These are phyloP conservation scores for Gossypium laxum DNA, from an alignment of 441 rosid genomes.

Conservation along the genomic window DNA sequence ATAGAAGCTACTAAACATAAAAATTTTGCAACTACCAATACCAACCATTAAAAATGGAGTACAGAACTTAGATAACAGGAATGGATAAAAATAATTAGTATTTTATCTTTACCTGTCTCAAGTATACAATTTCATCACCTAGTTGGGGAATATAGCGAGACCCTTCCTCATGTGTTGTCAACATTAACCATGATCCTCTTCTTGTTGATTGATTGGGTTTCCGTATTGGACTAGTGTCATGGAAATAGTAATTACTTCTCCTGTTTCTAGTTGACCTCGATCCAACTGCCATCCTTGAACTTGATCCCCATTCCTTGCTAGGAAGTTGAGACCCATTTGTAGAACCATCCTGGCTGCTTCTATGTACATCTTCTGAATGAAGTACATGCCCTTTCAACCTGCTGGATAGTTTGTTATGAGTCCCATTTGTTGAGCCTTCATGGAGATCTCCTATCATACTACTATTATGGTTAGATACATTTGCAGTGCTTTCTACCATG, in stretches of 20 bases:
- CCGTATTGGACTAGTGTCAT: conserved; percentile 48
- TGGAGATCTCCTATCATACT: conserved; percentile 25
- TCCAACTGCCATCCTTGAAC: conserved; percentile 58
- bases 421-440: conserved; percentile 33
- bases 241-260: conserved; percentile 49
- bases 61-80: conserved; percentile 1
- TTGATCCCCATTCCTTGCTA: conserved; percentile 52
- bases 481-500: conserved; percentile 36
- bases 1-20: conserved; percentile 4
- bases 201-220: conserved; percentile 44
- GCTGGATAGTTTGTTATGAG: conserved; percentile 29
- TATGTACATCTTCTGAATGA: conserved; percentile 31
- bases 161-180: conserved; percentile 77
- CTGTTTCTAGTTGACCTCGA: conserved; percentile 79
- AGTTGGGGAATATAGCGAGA: conserved; percentile 85
- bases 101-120: conserved; percentile 65
- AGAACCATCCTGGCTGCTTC: conserved; percentile 20
- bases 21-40: conserved; percentile 4
- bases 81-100: conserved; percentile 7
- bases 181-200: conserved; percentile 72
- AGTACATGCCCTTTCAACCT: conserved; percentile 27
- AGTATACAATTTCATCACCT: conserved; percentile 77
- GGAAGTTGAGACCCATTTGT: conserved; percentile 37
- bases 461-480: conserved; percentile 31
- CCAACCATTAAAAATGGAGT: neutral